Percentiles rank a stretch among this genome's conserved stretches.
Evolutionary conservation across 2,329 filamentous ascomycete genomes (phyloP).

Genomic region (Nemania abortiva): DNA sequence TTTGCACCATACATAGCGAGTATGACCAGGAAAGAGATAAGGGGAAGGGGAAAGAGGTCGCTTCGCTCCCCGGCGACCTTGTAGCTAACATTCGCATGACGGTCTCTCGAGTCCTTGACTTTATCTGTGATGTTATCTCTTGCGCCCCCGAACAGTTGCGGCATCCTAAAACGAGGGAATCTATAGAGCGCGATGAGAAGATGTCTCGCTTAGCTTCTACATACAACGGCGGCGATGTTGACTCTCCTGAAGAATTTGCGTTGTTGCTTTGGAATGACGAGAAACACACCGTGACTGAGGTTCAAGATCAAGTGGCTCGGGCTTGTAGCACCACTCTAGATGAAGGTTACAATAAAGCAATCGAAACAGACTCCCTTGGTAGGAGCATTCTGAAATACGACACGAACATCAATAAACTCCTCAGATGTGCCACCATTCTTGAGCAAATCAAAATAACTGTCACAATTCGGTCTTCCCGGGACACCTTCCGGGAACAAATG

Average conservation of each 20-base stretch:
- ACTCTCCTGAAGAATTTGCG: constrained; percentile 80
- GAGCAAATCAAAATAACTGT: constrained; percentile 97
- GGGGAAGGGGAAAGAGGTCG: constrained; percentile 70
- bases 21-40: constrained; percentile 63
- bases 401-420: constrained; percentile 76
- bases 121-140: constrained; percentile 96
- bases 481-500: constrained; percentile 98
- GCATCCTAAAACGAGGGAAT: constrained; percentile 83
- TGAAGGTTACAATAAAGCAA: constrained; percentile 80
- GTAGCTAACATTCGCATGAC: constrained; percentile 85
- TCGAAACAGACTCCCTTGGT: constrained; percentile 90
- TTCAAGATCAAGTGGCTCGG: constrained; percentile 87
- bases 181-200: constrained; percentile 84
- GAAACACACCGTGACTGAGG: constrained; percentile 95
- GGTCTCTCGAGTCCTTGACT: constrained; percentile 87
- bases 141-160: constrained; percentile 97
- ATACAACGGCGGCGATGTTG: constrained; percentile 77
- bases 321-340: constrained; percentile 80
- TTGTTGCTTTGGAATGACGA: constrained; percentile 97
- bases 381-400: constrained; percentile 86
- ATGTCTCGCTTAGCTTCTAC: constrained; percentile 80
- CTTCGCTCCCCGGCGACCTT: constrained; percentile 78
- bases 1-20: constrained; percentile 92
- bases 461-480: constrained; percentile 90
- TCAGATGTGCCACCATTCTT: constrained; percentile 84